Percentiles rank a stretch among this genome's conserved stretches.
Conservation (phyloP, 768 basidiomycete genomes). For the Leccinum boreale region DNA sequence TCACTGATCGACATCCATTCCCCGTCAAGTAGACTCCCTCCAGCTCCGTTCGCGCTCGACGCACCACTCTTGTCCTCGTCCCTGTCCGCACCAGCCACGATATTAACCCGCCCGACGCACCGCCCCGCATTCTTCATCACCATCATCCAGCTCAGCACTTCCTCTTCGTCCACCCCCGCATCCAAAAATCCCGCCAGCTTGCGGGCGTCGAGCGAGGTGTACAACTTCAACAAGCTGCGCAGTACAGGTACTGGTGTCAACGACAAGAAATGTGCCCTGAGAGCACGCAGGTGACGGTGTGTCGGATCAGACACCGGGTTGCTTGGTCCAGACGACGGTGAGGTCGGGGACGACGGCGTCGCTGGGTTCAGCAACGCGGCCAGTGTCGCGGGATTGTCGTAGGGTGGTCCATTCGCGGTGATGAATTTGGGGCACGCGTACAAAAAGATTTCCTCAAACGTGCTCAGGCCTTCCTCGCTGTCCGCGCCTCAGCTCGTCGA, state of each 20-base stretch:
- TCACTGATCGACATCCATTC: conserved; percentile 88
- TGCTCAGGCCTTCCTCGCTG: conserved; percentile 63
- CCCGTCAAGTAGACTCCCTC: conserved; percentile 71
- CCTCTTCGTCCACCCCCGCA: conserved; percentile 74
- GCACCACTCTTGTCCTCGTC: conserved; percentile 26
- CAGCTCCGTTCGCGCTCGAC: conserved; percentile 2
- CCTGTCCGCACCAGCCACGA: conserved; percentile 43
- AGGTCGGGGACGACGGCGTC: conserved; percentile 32
- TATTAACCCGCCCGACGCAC: conserved; percentile 49
- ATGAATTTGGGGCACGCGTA: conserved; percentile 98
- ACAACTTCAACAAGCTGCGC: conserved; percentile 90
- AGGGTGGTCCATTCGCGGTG: conserved; percentile 89
- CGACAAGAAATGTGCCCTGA: conserved; percentile 77
- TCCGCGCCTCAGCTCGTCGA: neutral
- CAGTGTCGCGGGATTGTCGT: conserved; percentile 72
- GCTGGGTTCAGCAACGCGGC: conserved; percentile 42
- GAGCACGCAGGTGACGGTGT: conserved; percentile 78
- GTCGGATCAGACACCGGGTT: conserved; percentile 55
- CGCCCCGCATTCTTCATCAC: conserved; percentile 87
- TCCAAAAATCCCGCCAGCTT: conserved; percentile 93
- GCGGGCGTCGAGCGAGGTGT: conserved; percentile 87
- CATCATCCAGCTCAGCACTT: conserved; percentile 96
- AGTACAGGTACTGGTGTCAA: conserved; percentile 79
- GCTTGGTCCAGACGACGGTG: conserved; percentile 19
- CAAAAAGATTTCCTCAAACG: conserved; percentile 64